A percentile compares a stretch with the other conserved stretches of the same genome.
These are phyloP conservation scores for Pelargonium myrrhifolium DNA, from an alignment of 441 rosid genomes.

Conservation along the genomic window DNA sequence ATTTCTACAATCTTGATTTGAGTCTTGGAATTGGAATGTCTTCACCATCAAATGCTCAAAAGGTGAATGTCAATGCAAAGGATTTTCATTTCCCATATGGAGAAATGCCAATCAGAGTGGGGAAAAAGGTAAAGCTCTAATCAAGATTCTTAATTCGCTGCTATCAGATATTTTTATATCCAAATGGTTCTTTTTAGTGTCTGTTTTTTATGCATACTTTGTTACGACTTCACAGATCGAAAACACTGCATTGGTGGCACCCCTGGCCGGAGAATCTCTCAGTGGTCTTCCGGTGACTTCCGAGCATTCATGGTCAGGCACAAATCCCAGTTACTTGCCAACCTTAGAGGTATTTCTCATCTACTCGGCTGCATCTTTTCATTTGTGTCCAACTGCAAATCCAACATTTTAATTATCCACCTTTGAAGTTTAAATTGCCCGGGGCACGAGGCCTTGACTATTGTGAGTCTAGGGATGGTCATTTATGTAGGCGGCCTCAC, in stretches of 20 bases:
- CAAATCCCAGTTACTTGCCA: conserved; percentile 18
- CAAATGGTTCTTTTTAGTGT: neutral
- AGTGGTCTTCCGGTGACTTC: conserved; percentile 19
- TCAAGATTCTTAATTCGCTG: neutral
- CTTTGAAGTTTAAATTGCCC: neutral
- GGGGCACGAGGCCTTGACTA: too few relatives aligned
- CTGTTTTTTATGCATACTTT: neutral
- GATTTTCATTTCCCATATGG: conserved; percentile 10
- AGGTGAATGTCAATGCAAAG: conserved; percentile 5
- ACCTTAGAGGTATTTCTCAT: conserved; percentile 29
- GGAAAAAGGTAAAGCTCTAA: conserved; percentile 26
- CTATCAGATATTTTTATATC: neutral
- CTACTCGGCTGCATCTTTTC: neutral
- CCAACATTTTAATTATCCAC: neutral
- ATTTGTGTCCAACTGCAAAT: neutral
- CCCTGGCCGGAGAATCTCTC: neutral
- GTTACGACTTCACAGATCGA: conserved; percentile 24
- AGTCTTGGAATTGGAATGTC: conserved; percentile 33
- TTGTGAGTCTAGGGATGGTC: too few relatives aligned
- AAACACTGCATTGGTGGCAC: neutral
- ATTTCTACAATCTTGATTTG: conserved; percentile 45
- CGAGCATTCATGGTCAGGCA: conserved; percentile 16
- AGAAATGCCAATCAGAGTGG: conserved; percentile 20
- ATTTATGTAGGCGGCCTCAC: too few relatives aligned
- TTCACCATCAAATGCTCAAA: conserved; percentile 18